A percentile compares a stretch with the other conserved stretches of the same genome.
These are phyloP conservation scores for Candida schatavii DNA, from an alignment of 805 yeast genomes.

Conservation along the genomic window DNA sequence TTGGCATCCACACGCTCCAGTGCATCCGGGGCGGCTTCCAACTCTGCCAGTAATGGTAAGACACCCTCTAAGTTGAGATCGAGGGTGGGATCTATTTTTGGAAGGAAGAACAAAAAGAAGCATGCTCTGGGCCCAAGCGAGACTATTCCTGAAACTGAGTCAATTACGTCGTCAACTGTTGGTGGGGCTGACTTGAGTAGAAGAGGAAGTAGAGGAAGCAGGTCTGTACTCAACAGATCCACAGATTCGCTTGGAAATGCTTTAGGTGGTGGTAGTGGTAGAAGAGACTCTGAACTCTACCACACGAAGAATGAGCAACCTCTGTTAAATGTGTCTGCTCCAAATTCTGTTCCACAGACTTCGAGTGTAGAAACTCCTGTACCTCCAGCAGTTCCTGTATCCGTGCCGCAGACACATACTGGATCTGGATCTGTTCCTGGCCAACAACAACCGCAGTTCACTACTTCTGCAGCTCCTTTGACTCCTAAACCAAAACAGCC, in stretches of 20 bases:
- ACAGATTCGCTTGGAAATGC: slow-evolving; percentile 9
- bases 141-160: slow-evolving; percentile 33
- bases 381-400: not conserved
- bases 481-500: slow-evolving; percentile 19
- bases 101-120: slow-evolving; percentile 51
- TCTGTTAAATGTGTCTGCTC: not conserved
- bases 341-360: not conserved
- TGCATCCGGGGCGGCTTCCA: slow-evolving; percentile 9
- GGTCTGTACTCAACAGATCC: slow-evolving; percentile 7
- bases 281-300: slow-evolving; percentile 1
- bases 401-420: not conserved
- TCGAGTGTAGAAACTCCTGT: not conserved
- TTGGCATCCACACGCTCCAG: too few relatives aligned
- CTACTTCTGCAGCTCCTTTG: slow-evolving; percentile 8
- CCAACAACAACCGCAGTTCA: not conserved
- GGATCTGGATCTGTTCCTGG: not conserved
- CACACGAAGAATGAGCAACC: not conserved
- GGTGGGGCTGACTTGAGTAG: slow-evolving; percentile 3
- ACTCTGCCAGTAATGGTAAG: slow-evolving; percentile 27
- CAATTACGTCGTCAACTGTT: slow-evolving; percentile 20
- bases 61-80: slow-evolving; percentile 53
- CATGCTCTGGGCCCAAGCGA: slow-evolving; percentile 11
- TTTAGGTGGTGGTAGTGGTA: not conserved
- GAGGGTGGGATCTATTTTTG: slow-evolving; percentile 72
- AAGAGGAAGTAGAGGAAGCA: not conserved